A percentile compares a stretch with the other conserved stretches of the same genome.
These are phyloP conservation scores for Saccharomycopsis hybrid DNA, from an alignment of 1,139 yeast species.

Conservation along the genomic window DNA sequence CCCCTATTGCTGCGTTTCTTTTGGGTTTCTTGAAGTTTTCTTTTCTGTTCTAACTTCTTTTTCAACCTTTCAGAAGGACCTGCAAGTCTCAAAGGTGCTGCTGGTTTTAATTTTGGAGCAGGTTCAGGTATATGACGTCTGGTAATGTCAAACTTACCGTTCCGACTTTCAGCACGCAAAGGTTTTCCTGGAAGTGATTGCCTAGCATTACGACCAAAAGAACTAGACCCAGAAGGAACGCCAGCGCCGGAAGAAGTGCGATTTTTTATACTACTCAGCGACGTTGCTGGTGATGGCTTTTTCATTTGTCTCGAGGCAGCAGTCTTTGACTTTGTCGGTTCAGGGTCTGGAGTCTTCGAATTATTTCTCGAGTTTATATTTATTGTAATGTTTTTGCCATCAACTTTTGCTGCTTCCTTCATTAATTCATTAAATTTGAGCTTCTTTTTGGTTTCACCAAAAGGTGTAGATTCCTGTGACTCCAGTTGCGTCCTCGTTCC, in stretches of 20 bases:
- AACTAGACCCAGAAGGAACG: neutral
- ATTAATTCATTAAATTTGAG: constrained; percentile 60
- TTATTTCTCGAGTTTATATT: constrained; percentile 2
- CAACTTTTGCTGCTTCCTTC: constrained; percentile 57
- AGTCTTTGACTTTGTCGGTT: neutral
- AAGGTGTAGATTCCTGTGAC: neutral
- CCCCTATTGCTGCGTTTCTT: constrained; percentile 22
- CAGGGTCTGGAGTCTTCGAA: neutral
- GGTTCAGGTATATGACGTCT: neutral
- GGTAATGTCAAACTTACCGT: neutral
- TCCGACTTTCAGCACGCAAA: neutral
- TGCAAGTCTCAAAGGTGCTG: constrained; percentile 26
- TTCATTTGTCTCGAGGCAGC: neutral
- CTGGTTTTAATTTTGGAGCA: neutral
- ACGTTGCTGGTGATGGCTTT: no score
- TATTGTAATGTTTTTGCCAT: constrained; percentile 10
- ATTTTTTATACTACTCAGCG: no score
- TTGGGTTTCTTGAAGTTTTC: constrained; percentile 18
- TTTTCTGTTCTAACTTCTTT: constrained; percentile 27
- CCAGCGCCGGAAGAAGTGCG: neutral
- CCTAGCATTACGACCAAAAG: neutral
- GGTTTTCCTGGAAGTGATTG: no score
- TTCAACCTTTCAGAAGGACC: constrained; percentile 31
- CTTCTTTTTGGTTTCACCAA: constrained; percentile 32
- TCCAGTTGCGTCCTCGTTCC: neutral